Evolutionary conservation across 2,329 filamentous ascomycete genomes (phyloP), one percentile per base, ranked within the genome.

Genomic region (Aspergillus pseudotamarii): DNA sequence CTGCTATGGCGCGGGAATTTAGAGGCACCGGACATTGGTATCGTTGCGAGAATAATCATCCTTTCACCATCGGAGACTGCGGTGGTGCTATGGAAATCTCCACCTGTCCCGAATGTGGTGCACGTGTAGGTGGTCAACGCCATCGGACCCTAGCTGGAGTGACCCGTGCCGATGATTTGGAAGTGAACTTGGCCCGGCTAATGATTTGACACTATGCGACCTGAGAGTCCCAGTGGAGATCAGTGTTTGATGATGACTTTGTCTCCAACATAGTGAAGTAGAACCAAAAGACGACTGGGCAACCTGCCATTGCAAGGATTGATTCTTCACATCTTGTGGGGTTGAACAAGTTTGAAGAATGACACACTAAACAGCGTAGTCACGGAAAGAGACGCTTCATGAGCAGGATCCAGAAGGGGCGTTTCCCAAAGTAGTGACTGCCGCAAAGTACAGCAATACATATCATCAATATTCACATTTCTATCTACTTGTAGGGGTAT

Each of bases 61-160:
- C 75, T 3, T 89, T 91, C 66, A 86, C 87, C 0, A 81, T 91
- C 36, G 88, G 88, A 0, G 86, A 91, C 64, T 90, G 88, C 69
- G 88, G 88, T 1, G 86, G 87, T 82, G 86, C 89, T 0, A 89
- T 90, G 86, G 64, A 91, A 72, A 60, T 70, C 21, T 83, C 88
- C 1, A 73, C 73, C 2, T 92, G 90, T 67, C 88, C 89, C 0
- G 84, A 91, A 65, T 92, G 89, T 66, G 83, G 81, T 2, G 80
- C 81, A 1, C 64, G 74, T 0, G 82, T 91, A 34, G 89, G 88
- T 2, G 89, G 89, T 0, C 71, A 68, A 53, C 11, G 82, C 45
- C 87, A 90, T 72, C 59, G 10, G 10, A 64, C 82, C n/a, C 82
- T 78, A 0, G 76, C 71, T 16, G 88, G 88, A 2, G 86, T 89